Percentiles rank a stretch among this genome's conserved stretches.
These are phyloP conservation scores for Beauveria australis DNA, from an alignment of 2,329 filamentous ascomycete genomes.

Conservation along the genomic window DNA sequence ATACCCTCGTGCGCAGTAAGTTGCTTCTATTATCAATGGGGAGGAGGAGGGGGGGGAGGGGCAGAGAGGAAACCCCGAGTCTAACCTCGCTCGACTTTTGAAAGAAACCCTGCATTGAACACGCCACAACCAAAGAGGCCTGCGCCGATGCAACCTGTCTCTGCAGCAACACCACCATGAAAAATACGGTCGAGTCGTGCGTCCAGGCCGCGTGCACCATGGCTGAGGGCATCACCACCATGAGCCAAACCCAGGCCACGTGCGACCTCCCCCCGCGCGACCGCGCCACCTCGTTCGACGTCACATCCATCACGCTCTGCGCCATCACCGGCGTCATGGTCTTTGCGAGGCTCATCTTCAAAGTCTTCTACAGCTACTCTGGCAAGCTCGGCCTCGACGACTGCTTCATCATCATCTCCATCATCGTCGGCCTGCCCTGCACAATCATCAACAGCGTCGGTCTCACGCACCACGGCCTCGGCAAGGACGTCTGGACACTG, in stretches of 20 bases:
- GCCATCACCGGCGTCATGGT: conserved; percentile 32
- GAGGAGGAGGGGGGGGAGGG: not conserved
- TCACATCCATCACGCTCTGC: conserved; percentile 25
- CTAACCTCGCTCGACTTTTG: not conserved
- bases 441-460: conserved; percentile 25
- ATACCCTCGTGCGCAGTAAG: conserved; percentile 3
- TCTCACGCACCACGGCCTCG: conserved; percentile 33
- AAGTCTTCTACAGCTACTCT: conserved; percentile 25
- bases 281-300: conserved; percentile 25
- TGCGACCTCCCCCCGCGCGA: conserved; percentile 23
- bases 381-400: conserved; percentile 31
- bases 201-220: not conserved
- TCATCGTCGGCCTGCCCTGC: conserved; percentile 21
- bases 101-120: not conserved
- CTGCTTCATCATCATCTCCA: conserved; percentile 23
- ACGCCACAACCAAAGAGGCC: not conserved
- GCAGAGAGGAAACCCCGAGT: no score
- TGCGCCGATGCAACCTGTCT: not conserved
- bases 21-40: not conserved
- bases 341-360: conserved; percentile 31
- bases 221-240: conserved; percentile 10
- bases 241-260: conserved; percentile 17
- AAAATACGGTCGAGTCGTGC: not conserved
- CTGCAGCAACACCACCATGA: not conserved
- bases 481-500: conserved; percentile 44